Base-by-base conservation (phyloP, 257 asterid species). In the Capsicum baccatum region DNA sequence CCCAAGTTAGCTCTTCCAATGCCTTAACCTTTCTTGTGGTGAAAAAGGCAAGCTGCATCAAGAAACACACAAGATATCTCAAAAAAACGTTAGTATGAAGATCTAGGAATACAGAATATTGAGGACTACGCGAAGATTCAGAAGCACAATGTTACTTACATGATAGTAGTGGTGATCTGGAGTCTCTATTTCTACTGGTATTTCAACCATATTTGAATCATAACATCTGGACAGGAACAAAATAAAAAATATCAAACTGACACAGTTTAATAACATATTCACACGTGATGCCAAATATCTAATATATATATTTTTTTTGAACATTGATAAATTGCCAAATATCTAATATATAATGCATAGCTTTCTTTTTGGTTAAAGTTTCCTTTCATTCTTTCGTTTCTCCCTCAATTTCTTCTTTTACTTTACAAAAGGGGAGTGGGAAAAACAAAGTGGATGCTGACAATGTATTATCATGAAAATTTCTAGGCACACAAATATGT, bases 1-100 rank as follows among this genome's bases (percentile, higher is more conserved):
- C 99, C 99, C 98, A 93, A 83, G 98, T 96, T 70, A 96, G 97
- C 88, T 96, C 99, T 89, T 96, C 99, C 97, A 90, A 88, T 48
- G 98, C 99, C 73, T 89, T 88, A 79, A 93, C 93, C 81, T 93
- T 88, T 88, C 98, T 92, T 81, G 97, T 86, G 47, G 98, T 92
- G 93, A 96, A 96, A 87, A 93, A 89, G 7, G 97, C 98, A 57
- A 92, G 91, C 99, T 96, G 94, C 90, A 90, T 82, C 69, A 80
- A 86, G 76, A 87, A 84, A 86, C 48, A 48, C 69, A 83, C 64
- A 70, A 60, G 54, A 67, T 6, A 12, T 21, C 52, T 52, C 57
- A 14, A 26, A 26, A 39, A 10, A 67, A 5, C 62, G 2, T 85
- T 48, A 57, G 74, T 17, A 62, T 78, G 68, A 83, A 87, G 71